Conservation (phyloP, 208 protist species). For the Phytomonas francai region DNA sequence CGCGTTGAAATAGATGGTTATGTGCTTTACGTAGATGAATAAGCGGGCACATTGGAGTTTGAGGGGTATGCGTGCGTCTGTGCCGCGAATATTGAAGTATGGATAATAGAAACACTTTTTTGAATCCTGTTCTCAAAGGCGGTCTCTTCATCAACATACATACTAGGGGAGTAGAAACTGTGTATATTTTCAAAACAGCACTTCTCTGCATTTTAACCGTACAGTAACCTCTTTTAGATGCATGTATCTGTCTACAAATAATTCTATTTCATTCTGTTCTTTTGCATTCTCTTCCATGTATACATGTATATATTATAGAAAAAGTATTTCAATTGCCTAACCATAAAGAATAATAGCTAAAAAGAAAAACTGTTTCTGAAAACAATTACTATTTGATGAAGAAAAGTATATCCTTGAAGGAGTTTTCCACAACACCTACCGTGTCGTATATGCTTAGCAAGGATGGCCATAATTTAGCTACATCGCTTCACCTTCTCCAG, state of each 20-base stretch:
- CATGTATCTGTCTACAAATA: background rate
- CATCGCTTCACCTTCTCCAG: conserved; percentile 10
- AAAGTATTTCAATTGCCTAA: conserved; percentile 1
- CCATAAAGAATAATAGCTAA: too few species aligned
- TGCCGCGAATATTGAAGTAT: background rate
- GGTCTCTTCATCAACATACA: too few species aligned
- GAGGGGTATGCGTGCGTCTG: background rate
- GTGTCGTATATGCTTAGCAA: conserved; percentile 90
- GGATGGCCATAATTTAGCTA: conserved; percentile 75
- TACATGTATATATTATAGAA: conserved; percentile 14
- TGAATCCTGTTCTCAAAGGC: too few species aligned
- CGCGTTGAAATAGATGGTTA: conserved; percentile 56
- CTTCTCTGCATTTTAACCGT: background rate
- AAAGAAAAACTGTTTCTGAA: conserved; percentile 1
- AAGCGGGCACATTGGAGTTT: background rate
- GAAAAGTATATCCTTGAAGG: conserved; percentile 85
- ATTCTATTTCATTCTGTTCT: background rate
- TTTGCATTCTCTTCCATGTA: background rate
- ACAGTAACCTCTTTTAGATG: background rate
- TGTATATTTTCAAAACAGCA: background rate
- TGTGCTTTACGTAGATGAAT: conserved; percentile 41
- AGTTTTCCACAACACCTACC: conserved; percentile 86
- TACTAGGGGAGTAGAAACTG: background rate
- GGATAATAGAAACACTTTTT: too few species aligned
- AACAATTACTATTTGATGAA: conserved; percentile 35